These are phyloP conservation scores for Trichocomaceae sp. DNA, from an alignment of 2,329 filamentous ascomycete species.

Conservation along the genomic window DNA sequence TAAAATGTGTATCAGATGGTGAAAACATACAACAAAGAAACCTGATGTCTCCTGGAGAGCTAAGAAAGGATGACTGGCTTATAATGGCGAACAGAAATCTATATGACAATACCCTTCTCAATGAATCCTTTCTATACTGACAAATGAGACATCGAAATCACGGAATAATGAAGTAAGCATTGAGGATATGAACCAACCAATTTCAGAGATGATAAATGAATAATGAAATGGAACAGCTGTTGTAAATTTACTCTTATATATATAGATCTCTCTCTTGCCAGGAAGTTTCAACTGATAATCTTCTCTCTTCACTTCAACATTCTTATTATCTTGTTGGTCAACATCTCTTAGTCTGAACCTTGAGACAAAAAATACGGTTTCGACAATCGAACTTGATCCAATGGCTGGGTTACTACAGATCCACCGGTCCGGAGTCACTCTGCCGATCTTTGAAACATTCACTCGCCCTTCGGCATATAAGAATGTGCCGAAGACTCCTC, in stretches of 20 bases:
- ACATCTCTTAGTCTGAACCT: constrained; percentile 2
- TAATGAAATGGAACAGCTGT: too few relatives aligned
- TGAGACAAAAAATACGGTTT: not conserved
- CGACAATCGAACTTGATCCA: too few relatives aligned
- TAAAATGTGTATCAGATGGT: not conserved
- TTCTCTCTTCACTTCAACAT: too few relatives aligned
- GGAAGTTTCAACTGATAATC: constrained; percentile 6
- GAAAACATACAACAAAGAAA: not conserved
- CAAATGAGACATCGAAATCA: not conserved
- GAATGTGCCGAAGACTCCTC: too few relatives aligned
- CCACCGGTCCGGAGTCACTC: too few relatives aligned
- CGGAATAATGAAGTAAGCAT: not conserved
- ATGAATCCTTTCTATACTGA: not conserved
- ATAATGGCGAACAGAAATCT: not conserved
- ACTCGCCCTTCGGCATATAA: too few relatives aligned
- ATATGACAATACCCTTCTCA: not conserved
- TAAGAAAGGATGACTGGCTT: not conserved
- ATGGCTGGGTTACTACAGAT: too few relatives aligned
- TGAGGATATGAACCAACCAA: not conserved
- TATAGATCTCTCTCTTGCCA: not conserved
- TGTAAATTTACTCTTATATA: not conserved
- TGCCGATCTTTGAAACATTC: too few relatives aligned
- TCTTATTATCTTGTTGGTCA: constrained; percentile 1
- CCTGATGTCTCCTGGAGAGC: not conserved
- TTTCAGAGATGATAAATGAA: constrained; percentile 4